Evolutionary conservation across 805 yeast species (phyloP), one percentile per base, ranked within the genome.

Genomic region (Candida sakaeoensis): DNA sequence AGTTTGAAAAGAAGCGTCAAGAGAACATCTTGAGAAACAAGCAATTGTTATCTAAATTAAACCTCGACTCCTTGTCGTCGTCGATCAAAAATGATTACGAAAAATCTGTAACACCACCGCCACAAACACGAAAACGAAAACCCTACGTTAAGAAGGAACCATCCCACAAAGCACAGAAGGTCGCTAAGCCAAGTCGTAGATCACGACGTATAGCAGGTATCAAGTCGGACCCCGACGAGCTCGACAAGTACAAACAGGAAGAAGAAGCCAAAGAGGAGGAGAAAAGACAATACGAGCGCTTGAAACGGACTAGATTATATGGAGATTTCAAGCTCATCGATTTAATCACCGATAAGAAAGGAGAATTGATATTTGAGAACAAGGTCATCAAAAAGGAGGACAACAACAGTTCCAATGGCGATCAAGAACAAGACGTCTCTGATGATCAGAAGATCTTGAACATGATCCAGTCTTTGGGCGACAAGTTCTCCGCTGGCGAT

Each of bases 21-120:
- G 86, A 78, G 43, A 88, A 87, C 55, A 93, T 91, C 44, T 85
- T 80, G 47, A 71, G 98, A 36, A 93, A 91, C 61, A 79, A 80
- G 57, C 85, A 80, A 48, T 72, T 90, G 17, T 67, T 91, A 38
- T 72, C 77, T 49, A 79, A 82, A 48, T 70, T 91, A 47, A 84
- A 88, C 47, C 67, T 91, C 14, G 80, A 78, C 37, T 61, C 77
- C 9, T 59, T 83, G 3, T 70, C 82, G 1, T 60, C 64, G 23
- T 79, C 79, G 2, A 75, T 84, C 36, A 61, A 71, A 19, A 61
- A 63, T 10, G 84, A 77, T 38, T 57, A 72, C 12, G 17, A 34
- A 17, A 36, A 36, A 27, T 27, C 33, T 3, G 15, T 4, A 41
- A 46, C 61, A n/a, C 44, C 48, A n/a, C 44, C 48, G 9, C 36